Evolutionary conservation across 768 basidiomycete species (phyloP), one percentile per base, ranked within the genome.

Genomic region (Zangia roseola): DNA sequence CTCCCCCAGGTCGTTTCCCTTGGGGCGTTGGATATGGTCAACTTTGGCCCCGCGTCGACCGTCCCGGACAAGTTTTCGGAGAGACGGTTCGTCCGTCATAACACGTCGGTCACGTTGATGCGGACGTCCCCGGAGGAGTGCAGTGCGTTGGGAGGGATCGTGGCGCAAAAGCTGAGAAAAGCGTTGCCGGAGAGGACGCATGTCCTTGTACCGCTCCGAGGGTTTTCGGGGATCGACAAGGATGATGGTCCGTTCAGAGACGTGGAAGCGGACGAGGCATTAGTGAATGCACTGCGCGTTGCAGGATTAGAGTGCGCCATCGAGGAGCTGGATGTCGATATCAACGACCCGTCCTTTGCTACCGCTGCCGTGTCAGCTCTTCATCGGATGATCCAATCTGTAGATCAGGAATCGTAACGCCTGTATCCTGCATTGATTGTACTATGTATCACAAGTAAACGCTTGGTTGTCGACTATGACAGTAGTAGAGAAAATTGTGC

Each of bases 21-120:
- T 5, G 66, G 67, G 6, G 69, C 66, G 9, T 50, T 69, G 12
- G 69, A 68, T 43, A 55, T 70, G 56, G 67, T 67, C 34, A 70
- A 70, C 41, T 69, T 70, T 53, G 69, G 62, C 17, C 56, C 67
- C 6, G 39, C 37, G 2, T 40, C 58, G 39, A 68, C 63, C n/a
- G 41, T 68, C 14, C 59, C 59, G 4, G 49, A 43, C 2, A 35
- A 40, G 31, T 66, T 62, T 50, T 49, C 43, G 7, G 48, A 31
- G 5, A 53, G 58, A 26, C 47, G 41, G 3, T 52, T 65, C 24
- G 26, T 56, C 45, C 36, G 57, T 17, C 67, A 70, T 30, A 69
- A 69, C 31, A 19, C 54, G 6, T 59, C 52, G 5, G 54, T 70
- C 39, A 69, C 57, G 16, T 10, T 70, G 42, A 68, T 69, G 67